Percentiles rank a stretch among this genome's conserved stretches.
Evolutionary conservation across 225 moss, liverwort and hornwort species (phyloP).

Genomic region (Bryoerythrophyllum caledonicum): DNA sequence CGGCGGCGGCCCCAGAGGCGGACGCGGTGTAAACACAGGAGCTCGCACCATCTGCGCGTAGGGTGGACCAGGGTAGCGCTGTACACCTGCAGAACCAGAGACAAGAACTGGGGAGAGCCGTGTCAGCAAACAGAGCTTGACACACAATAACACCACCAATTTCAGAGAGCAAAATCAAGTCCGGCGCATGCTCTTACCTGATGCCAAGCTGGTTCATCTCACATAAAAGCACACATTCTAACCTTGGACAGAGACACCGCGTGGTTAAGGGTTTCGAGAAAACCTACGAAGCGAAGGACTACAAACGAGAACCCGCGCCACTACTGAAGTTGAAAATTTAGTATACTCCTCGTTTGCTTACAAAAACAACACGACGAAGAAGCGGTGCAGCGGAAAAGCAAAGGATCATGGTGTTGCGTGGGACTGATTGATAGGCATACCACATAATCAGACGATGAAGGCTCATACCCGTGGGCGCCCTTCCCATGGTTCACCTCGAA

Average conservation of each 20-base stretch:
- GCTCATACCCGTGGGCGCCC: constrained; percentile 99
- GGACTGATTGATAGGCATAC: constrained; percentile 93
- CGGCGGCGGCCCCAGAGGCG: constrained; percentile 83
- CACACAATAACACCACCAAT: constrained; percentile 10
- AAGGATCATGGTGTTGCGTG: constrained; percentile 73
- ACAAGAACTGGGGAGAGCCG: constrained; percentile 75
- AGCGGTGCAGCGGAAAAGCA: constrained; percentile 42
- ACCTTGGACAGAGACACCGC: constrained; percentile 39
- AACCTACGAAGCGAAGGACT: constrained; percentile 24
- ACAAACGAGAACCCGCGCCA: constrained; percentile 20
- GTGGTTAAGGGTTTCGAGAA: constrained; percentile 28
- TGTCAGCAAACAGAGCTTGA: constrained; percentile 52
- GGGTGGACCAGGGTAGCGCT: constrained; percentile 73
- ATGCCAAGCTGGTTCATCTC: constrained; percentile 44
- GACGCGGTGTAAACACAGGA: constrained; percentile 74
- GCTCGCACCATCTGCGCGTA: constrained; percentile 78
- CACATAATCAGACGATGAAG: constrained; percentile 97
- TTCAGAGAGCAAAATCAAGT: constrained; percentile 22
- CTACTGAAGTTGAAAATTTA: too few relatives aligned
- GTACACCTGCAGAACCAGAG: constrained; percentile 88
- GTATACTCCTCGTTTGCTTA: too few relatives aligned
- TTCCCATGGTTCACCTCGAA: constrained; percentile 98
- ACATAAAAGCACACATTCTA: constrained; percentile 37
- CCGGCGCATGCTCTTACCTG: constrained; percentile 35
- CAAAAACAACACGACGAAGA: constrained; percentile 36